A percentile compares a stretch with the other conserved stretches of the same genome.
These are phyloP conservation scores for Setaria viridis DNA, from an alignment of 202 grass and related monocot genomes.

Conservation along the genomic window DNA sequence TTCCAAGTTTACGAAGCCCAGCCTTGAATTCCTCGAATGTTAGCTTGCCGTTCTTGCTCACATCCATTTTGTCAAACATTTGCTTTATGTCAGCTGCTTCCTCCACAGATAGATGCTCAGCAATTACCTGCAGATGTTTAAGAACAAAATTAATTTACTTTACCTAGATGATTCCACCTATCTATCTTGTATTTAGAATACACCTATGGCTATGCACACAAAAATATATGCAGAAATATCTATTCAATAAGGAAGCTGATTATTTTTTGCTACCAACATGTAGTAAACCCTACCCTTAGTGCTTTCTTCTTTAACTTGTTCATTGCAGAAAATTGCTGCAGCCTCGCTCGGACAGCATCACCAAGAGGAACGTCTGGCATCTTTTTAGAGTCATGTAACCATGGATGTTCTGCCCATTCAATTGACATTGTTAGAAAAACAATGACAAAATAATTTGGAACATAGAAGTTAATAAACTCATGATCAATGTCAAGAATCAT, in stretches of 20 bases:
- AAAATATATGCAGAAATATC: not conserved
- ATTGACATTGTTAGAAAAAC: slow-evolving; percentile 36
- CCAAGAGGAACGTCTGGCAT: slow-evolving; percentile 83
- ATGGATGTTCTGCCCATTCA: slow-evolving; percentile 77
- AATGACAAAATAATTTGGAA: slow-evolving; percentile 2
- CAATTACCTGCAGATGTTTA: slow-evolving; percentile 72
- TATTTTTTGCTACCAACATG: not conserved
- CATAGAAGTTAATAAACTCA: slow-evolving; percentile 25
- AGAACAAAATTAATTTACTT: slow-evolving; percentile 20
- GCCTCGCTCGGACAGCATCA: slow-evolving; percentile 71
- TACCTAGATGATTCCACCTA: not conserved
- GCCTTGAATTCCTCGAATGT: slow-evolving; percentile 85
- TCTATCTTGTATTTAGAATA: slow-evolving; percentile 12
- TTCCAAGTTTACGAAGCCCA: slow-evolving; percentile 75
- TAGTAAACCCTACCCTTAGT: slow-evolving; percentile 64
- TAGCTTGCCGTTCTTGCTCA: slow-evolving; percentile 72
- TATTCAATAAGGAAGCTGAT: slow-evolving; percentile 18
- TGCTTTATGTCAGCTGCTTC: slow-evolving; percentile 91
- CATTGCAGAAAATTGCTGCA: slow-evolving; percentile 94
- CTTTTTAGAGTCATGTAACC: slow-evolving; percentile 81
- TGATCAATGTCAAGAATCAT: not conserved
- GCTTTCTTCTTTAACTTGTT: slow-evolving; percentile 98
- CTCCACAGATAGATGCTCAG: slow-evolving; percentile 78
- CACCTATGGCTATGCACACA: slow-evolving; percentile 1
- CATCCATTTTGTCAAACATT: slow-evolving; percentile 78